Percentiles rank a stretch among this genome's conserved stretches.
These are phyloP conservation scores for Plasmodium blacklocki DNA, from an alignment of 169 alveolate genomes.

Conservation along the genomic window DNA sequence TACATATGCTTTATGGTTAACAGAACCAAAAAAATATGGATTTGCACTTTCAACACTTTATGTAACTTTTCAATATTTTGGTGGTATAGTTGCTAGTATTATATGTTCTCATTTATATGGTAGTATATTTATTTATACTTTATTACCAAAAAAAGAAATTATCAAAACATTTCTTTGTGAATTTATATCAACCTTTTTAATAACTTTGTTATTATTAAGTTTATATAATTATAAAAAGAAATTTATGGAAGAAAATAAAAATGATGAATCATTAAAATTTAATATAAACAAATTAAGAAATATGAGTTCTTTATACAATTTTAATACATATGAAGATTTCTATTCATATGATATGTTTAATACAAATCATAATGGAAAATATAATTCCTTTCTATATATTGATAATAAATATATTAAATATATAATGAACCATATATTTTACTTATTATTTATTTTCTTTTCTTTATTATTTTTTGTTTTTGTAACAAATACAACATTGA, in stretches of 20 bases:
- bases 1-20: constrained; percentile 63
- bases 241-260: constrained; percentile 57
- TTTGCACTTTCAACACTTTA: constrained; percentile 49
- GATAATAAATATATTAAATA: constrained; percentile 71
- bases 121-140: constrained; percentile 53
- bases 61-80: constrained; percentile 62
- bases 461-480: constrained; percentile 67
- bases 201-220: constrained; percentile 54
- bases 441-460: constrained; percentile 62
- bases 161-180: constrained; percentile 72
- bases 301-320: constrained; percentile 37
- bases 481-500: constrained; percentile 69
- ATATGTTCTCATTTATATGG: constrained; percentile 67
- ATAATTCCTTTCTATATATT: constrained; percentile 9
- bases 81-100: constrained; percentile 69
- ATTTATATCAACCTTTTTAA: constrained; percentile 60
- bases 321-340: constrained; percentile 42
- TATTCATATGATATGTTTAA: constrained; percentile 39
- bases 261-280: constrained; percentile 38
- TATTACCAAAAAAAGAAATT: constrained; percentile 53
- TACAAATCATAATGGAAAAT: background rate
- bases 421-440: constrained; percentile 61
- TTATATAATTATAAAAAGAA: constrained; percentile 61
- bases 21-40: constrained; percentile 72
- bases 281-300: constrained; percentile 22